Conservation (phyloP, 257 asterid genomes). For the Leptodermis oblonga region DNA sequence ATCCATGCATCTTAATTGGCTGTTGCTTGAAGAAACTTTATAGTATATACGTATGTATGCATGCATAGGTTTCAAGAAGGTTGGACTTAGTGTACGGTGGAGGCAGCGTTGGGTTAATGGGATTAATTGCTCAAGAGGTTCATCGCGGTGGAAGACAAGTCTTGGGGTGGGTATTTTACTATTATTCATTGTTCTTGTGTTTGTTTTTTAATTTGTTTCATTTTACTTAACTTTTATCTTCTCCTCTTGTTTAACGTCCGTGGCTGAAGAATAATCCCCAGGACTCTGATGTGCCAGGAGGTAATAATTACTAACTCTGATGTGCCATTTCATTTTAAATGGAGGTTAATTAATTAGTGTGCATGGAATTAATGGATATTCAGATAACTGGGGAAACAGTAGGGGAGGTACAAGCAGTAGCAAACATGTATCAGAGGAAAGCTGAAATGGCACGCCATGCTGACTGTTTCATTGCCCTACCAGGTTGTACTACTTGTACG, state of each 20-base stretch:
- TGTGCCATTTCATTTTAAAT: too few species aligned
- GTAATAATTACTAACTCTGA: slow-evolving; percentile 14
- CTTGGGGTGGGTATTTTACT: slow-evolving; percentile 14
- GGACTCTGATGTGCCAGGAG: slow-evolving; percentile 28
- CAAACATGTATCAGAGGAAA: slow-evolving; percentile 56
- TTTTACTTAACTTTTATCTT: not conserved
- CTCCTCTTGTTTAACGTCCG: not conserved
- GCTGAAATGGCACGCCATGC: slow-evolving; percentile 59
- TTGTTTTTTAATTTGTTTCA: not conserved
- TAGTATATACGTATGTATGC: too few species aligned
- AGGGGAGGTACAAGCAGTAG: slow-evolving; percentile 50
- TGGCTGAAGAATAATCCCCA: slow-evolving; percentile 26
- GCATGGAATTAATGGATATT: not conserved
- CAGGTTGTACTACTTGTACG: slow-evolving; percentile 18
- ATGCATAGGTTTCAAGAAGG: slow-evolving; percentile 26
- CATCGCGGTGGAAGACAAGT: slow-evolving; percentile 38
- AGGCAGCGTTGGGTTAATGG: slow-evolving; percentile 37
- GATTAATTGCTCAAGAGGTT: slow-evolving; percentile 29
- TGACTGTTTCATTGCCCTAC: slow-evolving; percentile 56
- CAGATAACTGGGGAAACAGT: slow-evolving; percentile 54
- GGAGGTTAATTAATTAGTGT: too few species aligned
- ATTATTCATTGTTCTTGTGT: not conserved
- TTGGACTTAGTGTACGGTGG: slow-evolving; percentile 38
- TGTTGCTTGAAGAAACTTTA: too few species aligned
- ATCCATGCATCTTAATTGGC: not conserved